Percentiles rank a stretch among this genome's conserved stretches.
phyloP scores from a whole-genome alignment of 805 yeast genomes.

The Candida takata region DNA sequence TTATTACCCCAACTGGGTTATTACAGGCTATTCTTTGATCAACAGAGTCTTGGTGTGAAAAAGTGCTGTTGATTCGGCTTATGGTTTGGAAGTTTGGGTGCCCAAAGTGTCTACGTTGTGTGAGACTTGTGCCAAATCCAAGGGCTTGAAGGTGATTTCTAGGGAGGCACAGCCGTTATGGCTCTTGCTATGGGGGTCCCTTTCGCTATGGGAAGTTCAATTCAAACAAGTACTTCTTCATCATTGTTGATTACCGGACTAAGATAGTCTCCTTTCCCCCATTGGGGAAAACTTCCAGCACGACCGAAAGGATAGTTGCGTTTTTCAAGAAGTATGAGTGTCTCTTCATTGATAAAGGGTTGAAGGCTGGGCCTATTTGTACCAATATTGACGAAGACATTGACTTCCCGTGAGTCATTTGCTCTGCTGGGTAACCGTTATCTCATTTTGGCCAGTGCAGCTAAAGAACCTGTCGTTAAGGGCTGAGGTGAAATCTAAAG shows the following conservation, averaged over 20 bases:
- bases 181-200: neutral
- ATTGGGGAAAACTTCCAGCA: neutral
- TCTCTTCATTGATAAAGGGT: neutral
- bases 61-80: too few relatives aligned
- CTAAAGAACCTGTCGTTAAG: too few relatives aligned
- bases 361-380: neutral
- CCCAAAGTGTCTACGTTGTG: too few relatives aligned
- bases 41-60: too few relatives aligned
- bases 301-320: neutral
- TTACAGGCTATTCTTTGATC: too few relatives aligned
- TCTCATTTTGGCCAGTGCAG: too few relatives aligned
- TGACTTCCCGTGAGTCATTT: neutral
- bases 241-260: neutral
- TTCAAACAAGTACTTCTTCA: neutral
- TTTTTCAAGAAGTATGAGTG: neutral
- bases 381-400: conserved; percentile 4
- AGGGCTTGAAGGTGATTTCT: too few relatives aligned
- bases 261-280: neutral
- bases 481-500: too few relatives aligned
- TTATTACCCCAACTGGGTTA: too few relatives aligned
- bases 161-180: neutral
- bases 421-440: too few relatives aligned
- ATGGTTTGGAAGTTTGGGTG: too few relatives aligned
- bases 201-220: neutral
- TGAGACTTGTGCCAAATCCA: too few relatives aligned